phyloP scores from a whole-genome alignment of 2,329 filamentous ascomycete genomes.

The Lachnellula subtilissima region DNA sequence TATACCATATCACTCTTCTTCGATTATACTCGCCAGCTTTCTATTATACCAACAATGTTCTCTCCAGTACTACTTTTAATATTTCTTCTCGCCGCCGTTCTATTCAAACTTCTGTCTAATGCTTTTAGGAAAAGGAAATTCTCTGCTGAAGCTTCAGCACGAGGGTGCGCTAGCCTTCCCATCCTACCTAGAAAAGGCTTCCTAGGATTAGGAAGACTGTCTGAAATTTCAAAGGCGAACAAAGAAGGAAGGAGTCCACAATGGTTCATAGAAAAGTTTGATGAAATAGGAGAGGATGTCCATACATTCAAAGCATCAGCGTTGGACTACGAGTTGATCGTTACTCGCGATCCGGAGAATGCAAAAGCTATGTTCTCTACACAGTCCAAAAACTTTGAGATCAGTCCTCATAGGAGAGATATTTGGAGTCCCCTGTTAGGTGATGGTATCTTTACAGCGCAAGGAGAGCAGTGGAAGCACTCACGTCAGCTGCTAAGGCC shows the following conservation, averaged over 20 bases:
- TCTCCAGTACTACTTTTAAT: not conserved
- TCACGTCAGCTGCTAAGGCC: not conserved
- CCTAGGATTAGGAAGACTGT: not conserved
- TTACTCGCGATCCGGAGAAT: not conserved
- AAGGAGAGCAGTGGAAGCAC: not conserved
- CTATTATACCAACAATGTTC: not conserved
- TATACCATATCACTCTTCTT: too few species aligned
- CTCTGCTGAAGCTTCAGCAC: not conserved
- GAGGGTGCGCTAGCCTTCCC: not conserved
- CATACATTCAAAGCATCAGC: not conserved
- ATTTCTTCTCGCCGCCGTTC: not conserved
- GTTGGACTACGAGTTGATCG: not conserved
- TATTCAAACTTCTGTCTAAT: not conserved
- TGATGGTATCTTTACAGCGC: not conserved
- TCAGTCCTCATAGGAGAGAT: not conserved
- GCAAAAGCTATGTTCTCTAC: not conserved
- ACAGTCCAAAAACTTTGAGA: not conserved
- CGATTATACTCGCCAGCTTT: too few species aligned
- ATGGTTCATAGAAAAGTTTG: not conserved
- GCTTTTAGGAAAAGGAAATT: not conserved
- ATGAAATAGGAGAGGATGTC: not conserved
- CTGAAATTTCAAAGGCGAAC: not conserved
- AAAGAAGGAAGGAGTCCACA: not conserved
- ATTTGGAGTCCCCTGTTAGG: not conserved
- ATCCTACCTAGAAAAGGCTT: not conserved